Percentiles rank a stretch among this genome's conserved stretches.
Conservation (phyloP, 2,329 filamentous ascomycete genomes). For the Colletotrichum neosansevieriae region DNA sequence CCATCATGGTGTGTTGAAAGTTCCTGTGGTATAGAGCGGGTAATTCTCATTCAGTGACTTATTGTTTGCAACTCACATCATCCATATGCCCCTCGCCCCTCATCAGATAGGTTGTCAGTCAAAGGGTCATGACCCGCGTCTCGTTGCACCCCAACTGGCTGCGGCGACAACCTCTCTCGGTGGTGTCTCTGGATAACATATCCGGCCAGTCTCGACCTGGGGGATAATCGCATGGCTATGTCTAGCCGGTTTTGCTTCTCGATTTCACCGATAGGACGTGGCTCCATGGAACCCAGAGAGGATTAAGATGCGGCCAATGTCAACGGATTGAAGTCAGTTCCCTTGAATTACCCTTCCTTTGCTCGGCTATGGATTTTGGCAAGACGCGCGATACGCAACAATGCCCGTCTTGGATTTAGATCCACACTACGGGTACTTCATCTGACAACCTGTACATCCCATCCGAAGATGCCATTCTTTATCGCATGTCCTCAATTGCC, state of each 20-base stretch:
- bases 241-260: background rate
- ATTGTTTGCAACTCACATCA: too few species aligned
- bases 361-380: slow-evolving; percentile 11
- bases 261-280: slow-evolving; percentile 9
- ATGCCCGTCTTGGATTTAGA: background rate
- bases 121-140: background rate
- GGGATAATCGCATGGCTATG: background rate
- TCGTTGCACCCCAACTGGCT: background rate
- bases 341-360: background rate
- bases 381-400: slow-evolving; percentile 31
- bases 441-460: background rate
- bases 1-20: background rate
- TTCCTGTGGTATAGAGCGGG: too few species aligned
- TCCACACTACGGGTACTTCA: background rate
- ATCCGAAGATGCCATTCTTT: background rate
- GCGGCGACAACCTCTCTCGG: slow-evolving; percentile 2
- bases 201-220: background rate
- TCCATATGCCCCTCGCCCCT: background rate
- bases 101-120: slow-evolving; percentile 4
- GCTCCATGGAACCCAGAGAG: background rate
- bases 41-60: too few species aligned
- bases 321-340: background rate
- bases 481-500: background rate
- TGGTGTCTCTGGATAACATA: background rate
- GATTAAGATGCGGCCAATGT: slow-evolving; percentile 20